These are phyloP conservation scores for Salix viminalis DNA, from an alignment of 345 rosid genomes.

Conservation along the genomic window DNA sequence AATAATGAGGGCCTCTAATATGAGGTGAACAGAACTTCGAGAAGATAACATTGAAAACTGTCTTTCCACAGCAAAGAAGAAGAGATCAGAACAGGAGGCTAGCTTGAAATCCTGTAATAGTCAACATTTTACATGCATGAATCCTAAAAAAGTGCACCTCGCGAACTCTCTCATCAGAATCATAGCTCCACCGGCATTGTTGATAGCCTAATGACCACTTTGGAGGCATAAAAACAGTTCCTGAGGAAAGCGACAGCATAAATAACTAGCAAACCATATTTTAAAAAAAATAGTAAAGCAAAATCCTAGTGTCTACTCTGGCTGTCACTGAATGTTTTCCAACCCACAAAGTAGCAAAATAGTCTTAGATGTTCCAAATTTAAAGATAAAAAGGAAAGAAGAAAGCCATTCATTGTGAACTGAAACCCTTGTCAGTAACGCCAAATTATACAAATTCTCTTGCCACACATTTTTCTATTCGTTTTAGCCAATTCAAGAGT, in stretches of 20 bases:
- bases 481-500: not conserved
- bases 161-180: constrained; percentile 64
- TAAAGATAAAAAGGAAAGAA: not conserved
- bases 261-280: not conserved
- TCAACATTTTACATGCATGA: constrained; percentile 4
- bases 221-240: constrained; percentile 90
- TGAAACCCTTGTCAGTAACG: too few relatives aligned
- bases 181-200: constrained; percentile 94
- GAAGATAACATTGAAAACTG: not conserved
- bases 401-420: too few relatives aligned
- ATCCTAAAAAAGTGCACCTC: constrained; percentile 50
- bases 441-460: not conserved
- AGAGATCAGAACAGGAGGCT: not conserved
- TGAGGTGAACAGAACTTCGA: not conserved
- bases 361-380: too few relatives aligned
- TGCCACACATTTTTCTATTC: not conserved
- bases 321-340: not conserved
- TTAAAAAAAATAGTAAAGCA: not conserved
- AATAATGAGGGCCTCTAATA: not conserved
- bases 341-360: too few relatives aligned
- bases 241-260: constrained; percentile 27
- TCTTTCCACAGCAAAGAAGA: not conserved
- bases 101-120: not conserved
- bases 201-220: constrained; percentile 96
- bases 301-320: not conserved